Conservation (phyloP, 495 filamentous ascomycete species). For the Annulohypoxylon moriforme region DNA sequence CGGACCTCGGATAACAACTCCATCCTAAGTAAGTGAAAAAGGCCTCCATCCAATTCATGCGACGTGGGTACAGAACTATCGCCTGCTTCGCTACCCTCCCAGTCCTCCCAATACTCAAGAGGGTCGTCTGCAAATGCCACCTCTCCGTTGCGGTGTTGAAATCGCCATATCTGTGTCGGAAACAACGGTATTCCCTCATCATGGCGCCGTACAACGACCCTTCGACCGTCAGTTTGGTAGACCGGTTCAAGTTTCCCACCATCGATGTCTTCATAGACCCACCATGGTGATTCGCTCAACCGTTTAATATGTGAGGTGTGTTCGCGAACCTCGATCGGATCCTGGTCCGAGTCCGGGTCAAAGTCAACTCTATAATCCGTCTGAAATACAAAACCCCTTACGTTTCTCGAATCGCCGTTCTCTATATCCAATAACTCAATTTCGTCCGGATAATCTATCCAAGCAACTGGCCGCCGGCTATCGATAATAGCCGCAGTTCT, state of each 20-base stretch:
- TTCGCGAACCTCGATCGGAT: neutral
- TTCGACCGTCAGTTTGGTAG: neutral
- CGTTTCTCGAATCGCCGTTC: neutral
- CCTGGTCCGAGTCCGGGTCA: neutral
- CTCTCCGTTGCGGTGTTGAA: conserved; percentile 31
- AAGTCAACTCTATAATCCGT: neutral
- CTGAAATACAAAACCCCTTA: neutral
- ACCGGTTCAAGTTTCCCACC: neutral
- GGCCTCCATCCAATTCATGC: neutral
- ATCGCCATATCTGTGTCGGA: conserved; percentile 20
- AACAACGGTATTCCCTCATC: neutral
- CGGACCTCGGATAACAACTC: neutral
- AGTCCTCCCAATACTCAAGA: conserved; percentile 25
- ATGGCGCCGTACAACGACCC: neutral
- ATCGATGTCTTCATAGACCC: neutral
- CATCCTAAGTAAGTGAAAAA: neutral
- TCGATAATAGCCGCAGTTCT: conserved; percentile 4
- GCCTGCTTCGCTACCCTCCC: conserved; percentile 31
- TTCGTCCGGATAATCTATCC: neutral
- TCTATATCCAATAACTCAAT: neutral
- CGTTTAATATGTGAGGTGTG: conserved; percentile 4
- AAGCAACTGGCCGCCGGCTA: neutral
- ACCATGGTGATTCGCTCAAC: conserved; percentile 1
- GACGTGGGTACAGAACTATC: conserved; percentile 13
- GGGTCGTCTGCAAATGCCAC: conserved; percentile 29